These are phyloP conservation scores for Debaryomyces nepalensis DNA, from an alignment of 1,139 yeast species.

Conservation along the genomic window DNA sequence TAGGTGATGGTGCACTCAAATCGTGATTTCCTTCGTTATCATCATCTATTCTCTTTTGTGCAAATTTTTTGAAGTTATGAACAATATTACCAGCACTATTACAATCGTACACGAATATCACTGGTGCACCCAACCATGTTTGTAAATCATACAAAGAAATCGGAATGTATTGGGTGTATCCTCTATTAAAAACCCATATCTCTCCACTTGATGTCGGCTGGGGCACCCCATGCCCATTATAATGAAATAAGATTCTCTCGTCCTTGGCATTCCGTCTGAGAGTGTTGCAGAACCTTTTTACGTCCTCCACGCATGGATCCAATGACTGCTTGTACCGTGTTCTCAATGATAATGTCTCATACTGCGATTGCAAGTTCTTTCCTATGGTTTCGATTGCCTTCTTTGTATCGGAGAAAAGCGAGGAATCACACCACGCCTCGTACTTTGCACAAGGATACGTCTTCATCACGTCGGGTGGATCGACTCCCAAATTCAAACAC, in stretches of 20 bases:
- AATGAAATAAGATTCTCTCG: conserved; percentile 87
- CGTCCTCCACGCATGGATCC: conserved; percentile 96
- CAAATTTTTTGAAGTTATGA: conserved; percentile 85
- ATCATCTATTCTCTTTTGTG: conserved; percentile 87
- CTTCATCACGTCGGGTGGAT: conserved; percentile 94
- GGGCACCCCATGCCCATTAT: conserved; percentile 99
- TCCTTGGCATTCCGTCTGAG: conserved; percentile 90
- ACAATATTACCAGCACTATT: conserved; percentile 95
- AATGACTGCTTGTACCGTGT: conserved; percentile 89
- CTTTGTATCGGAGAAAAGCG: conserved; percentile 80
- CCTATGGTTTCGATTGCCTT: conserved; percentile 94
- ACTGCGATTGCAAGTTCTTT: conserved; percentile 82
- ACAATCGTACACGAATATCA: conserved; percentile 93
- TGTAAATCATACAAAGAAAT: conserved; percentile 91
- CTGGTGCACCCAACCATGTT: conserved; percentile 98
- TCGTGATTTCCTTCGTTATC: conserved; percentile 79
- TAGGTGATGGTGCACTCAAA: conserved; percentile 63
- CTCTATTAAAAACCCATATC: conserved; percentile 97
- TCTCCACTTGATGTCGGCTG: conserved; percentile 98
- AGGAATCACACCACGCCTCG: conserved; percentile 95
- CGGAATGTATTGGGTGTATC: conserved; percentile 96
- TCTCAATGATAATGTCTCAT: conserved; percentile 84
- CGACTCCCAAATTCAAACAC: conserved; percentile 92
- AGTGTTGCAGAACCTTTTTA: conserved; percentile 88
- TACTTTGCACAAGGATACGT: conserved; percentile 92